Conservation (phyloP, 805 yeast genomes). For the Metschnikowia lachancei region DNA sequence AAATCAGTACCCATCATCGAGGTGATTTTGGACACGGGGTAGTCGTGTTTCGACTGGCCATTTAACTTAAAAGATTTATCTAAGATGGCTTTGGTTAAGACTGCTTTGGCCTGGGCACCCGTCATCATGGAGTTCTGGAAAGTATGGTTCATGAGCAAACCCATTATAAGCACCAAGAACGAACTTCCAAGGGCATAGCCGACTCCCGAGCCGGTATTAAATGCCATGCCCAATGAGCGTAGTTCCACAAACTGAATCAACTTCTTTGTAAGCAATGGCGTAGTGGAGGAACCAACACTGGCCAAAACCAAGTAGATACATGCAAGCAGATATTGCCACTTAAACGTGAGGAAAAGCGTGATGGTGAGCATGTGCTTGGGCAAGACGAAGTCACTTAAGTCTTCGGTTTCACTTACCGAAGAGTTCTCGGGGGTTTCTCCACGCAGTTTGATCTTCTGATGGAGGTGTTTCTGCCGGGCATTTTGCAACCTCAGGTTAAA, state of each 20-base stretch:
- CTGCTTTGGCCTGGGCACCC: slow-evolving; percentile 71
- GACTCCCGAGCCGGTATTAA: slow-evolving; percentile 33
- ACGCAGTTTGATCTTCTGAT: slow-evolving; percentile 27
- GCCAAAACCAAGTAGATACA: slow-evolving; percentile 26
- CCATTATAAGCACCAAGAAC: slow-evolving; percentile 27
- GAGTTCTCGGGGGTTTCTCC: slow-evolving; percentile 20
- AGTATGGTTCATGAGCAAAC: slow-evolving; percentile 52
- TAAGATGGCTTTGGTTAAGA: slow-evolving; percentile 66
- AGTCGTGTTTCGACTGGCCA: slow-evolving; percentile 54
- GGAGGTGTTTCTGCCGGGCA: slow-evolving; percentile 22
- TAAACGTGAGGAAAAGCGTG: slow-evolving; percentile 31
- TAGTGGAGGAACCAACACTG: slow-evolving; percentile 25
- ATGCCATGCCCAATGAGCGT: slow-evolving; percentile 26
- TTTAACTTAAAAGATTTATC: slow-evolving; percentile 65
- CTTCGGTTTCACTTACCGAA: slow-evolving; percentile 23
- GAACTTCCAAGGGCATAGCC: slow-evolving; percentile 43
- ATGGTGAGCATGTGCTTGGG: slow-evolving; percentile 25
- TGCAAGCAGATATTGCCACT: slow-evolving; percentile 27
- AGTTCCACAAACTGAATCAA: slow-evolving; percentile 36
- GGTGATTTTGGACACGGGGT: slow-evolving; percentile 68
- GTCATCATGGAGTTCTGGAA: slow-evolving; percentile 58
- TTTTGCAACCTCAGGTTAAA: slow-evolving; percentile 8
- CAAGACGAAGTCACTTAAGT: slow-evolving; percentile 31
- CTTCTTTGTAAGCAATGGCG: slow-evolving; percentile 38
- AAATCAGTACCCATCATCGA: slow-evolving; percentile 79